Conservation (phyloP, 2,329 filamentous ascomycete species). For the Ilyonectria sp. region DNA sequence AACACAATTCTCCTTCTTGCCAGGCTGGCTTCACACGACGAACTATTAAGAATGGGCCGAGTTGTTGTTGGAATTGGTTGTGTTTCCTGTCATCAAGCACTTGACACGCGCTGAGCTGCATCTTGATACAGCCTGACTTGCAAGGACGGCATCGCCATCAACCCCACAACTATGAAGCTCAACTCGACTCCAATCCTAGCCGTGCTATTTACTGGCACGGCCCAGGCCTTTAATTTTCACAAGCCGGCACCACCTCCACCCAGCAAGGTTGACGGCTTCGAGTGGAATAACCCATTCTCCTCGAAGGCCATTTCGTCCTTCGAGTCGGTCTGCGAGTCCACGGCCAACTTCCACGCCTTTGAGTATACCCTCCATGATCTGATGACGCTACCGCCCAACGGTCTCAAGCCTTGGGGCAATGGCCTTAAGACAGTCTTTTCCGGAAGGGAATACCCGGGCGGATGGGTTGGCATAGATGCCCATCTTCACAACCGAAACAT, state of each 20-base stretch:
- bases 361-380: constrained; percentile 63
- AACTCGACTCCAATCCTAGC: constrained; percentile 21
- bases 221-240: constrained; percentile 48
- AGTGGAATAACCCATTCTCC: constrained; percentile 59
- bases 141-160: not conserved
- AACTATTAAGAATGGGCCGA: constrained; percentile 30
- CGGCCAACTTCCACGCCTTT: constrained; percentile 54
- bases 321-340: constrained; percentile 53
- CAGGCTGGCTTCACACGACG: constrained; percentile 10
- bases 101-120: not conserved
- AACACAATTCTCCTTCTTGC: constrained; percentile 30
- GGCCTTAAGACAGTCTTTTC: constrained; percentile 59
- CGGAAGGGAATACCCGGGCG: constrained; percentile 63
- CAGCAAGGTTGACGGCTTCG: constrained; percentile 56
- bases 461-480: constrained; percentile 67
- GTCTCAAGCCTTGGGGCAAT: constrained; percentile 57
- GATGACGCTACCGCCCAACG: constrained; percentile 53
- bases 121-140: not conserved
- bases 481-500: constrained; percentile 65
- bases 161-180: constrained; percentile 44
- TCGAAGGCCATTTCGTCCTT: constrained; percentile 49
- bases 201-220: constrained; percentile 33
- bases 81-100: not conserved
- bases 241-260: constrained; percentile 47
- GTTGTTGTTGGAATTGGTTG: not conserved